Evolutionary conservation across 768 basidiomycete genomes (phyloP).

Genomic region (Pisolithus tinctorius): DNA sequence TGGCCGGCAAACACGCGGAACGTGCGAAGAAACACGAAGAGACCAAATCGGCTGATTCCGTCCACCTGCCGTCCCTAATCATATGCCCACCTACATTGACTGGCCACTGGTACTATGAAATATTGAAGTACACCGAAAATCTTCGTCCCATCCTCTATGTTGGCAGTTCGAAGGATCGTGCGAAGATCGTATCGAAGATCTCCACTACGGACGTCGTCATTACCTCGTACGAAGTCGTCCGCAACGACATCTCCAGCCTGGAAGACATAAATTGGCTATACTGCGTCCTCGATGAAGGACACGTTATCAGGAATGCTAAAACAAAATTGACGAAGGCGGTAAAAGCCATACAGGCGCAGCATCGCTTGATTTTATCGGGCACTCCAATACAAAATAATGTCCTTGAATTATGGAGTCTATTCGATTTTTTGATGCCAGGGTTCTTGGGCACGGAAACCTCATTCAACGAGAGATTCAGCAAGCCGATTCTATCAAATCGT

Average conservation of each 20-base stretch:
- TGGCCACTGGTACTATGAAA: constrained; percentile 99
- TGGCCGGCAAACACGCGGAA: constrained; percentile 91
- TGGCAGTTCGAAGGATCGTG: constrained; percentile 79
- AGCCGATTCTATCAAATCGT: constrained; percentile 89
- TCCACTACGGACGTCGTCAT: constrained; percentile 83
- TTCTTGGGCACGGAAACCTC: constrained; percentile 93
- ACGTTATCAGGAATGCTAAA: constrained; percentile 98
- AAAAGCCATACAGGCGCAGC: constrained; percentile 83
- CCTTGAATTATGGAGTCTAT: constrained; percentile 95
- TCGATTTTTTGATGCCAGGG: constrained; percentile 99
- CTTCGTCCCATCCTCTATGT: constrained; percentile 83
- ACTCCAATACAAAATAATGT: constrained; percentile 99
- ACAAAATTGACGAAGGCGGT: constrained; percentile 97
- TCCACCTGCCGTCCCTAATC: constrained; percentile 90
- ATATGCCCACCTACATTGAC: constrained; percentile 96
- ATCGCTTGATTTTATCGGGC: constrained; percentile 91
- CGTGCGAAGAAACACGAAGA: constrained; percentile 61
- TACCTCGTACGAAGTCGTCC: constrained; percentile 95
- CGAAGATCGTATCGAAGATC: constrained; percentile 57
- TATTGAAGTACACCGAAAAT: constrained; percentile 84
- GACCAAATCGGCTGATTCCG: constrained; percentile 64
- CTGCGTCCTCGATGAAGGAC: constrained; percentile 96
- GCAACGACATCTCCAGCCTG: constrained; percentile 82
- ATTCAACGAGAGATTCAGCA: constrained; percentile 94
- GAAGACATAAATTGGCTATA: constrained; percentile 82